Conservation (phyloP, 208 protist genomes). For the Leishmania tropica region DNA sequence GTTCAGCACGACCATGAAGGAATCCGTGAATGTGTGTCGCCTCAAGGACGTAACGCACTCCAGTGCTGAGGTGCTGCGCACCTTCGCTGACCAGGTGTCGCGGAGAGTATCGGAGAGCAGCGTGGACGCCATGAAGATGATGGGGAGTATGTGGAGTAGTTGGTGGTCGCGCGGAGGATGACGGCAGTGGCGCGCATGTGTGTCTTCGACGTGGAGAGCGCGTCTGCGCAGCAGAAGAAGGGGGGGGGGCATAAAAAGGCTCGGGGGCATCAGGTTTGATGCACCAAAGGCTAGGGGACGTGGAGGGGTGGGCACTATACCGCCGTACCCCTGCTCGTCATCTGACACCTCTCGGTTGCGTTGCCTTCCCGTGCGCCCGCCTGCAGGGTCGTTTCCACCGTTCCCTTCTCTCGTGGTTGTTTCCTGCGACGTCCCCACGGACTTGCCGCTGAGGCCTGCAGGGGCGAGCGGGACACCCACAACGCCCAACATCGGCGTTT, state of each 20-base stretch:
- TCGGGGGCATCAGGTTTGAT: not conserved
- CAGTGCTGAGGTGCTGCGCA: constrained; percentile 36
- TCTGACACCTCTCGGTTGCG: not conserved
- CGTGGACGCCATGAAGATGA: constrained; percentile 32
- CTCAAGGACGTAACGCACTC: constrained; percentile 62
- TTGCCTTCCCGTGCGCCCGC: not conserved
- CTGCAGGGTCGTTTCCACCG: not conserved
- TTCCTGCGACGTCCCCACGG: not conserved
- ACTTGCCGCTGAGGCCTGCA: not conserved
- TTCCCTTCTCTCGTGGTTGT: not conserved
- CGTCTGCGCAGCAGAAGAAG: not conserved
- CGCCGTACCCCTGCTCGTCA: not conserved
- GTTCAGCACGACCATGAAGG: constrained; percentile 49
- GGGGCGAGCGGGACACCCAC: not conserved
- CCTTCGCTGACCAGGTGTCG: constrained; percentile 42
- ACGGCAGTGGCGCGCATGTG: not conserved
- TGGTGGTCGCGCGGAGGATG: constrained; percentile 22
- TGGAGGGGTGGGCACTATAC: not conserved
- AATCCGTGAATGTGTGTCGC: constrained; percentile 58
- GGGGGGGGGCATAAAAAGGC: not conserved
- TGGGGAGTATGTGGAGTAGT: constrained; percentile 29
- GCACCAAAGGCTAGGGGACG: not conserved
- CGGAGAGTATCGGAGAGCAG: constrained; percentile 29
- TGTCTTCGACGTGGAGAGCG: not conserved
- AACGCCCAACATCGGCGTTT: too few species aligned